Percentiles rank a stretch among this genome's conserved stretches.
Evolutionary conservation across 1,284 basidiomycete species (phyloP).

Genomic region (Ceratobasidium sp.): DNA sequence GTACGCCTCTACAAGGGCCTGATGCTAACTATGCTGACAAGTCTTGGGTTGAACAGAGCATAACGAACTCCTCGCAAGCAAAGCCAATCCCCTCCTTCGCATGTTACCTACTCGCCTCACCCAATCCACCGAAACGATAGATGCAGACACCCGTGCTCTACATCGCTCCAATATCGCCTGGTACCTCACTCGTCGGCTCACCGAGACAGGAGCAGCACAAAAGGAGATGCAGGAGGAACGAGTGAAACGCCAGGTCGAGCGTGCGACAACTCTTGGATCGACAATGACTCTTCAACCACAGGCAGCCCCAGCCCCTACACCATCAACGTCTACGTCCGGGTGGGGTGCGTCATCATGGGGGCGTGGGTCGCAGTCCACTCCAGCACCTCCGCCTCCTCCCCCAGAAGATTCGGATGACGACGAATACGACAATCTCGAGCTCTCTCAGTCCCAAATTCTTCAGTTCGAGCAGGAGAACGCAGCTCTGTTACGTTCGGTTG

Average conservation of each 20-base stretch:
- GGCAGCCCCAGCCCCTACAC: constrained; percentile 39
- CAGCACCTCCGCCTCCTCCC: constrained; percentile 46
- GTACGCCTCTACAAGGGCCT: constrained; percentile 64
- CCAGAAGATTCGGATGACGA: constrained; percentile 65
- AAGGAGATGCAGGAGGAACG: constrained; percentile 91
- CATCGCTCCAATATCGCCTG: constrained; percentile 88
- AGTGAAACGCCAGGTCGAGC: constrained; percentile 82
- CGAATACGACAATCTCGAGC: constrained; percentile 69
- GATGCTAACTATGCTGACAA: constrained; percentile 31
- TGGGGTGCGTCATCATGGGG: constrained; percentile 43
- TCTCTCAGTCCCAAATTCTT: constrained; percentile 86
- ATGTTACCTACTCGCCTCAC: constrained; percentile 75
- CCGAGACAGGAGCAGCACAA: constrained; percentile 81
- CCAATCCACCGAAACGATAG: constrained; percentile 67
- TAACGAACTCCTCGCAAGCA: constrained; percentile 70
- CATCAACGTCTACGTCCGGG: constrained; percentile 31
- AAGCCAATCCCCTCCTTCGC: constrained; percentile 71
- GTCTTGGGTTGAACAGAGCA: constrained; percentile 66
- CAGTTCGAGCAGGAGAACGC: constrained; percentile 93
- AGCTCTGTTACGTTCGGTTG: constrained; percentile 81
- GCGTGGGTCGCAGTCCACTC: constrained; percentile 31
- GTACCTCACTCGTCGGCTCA: constrained; percentile 83
- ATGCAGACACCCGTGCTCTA: constrained; percentile 80
- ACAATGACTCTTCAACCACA: constrained; percentile 52
- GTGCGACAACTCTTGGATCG: constrained; percentile 82